phyloP scores from a whole-genome alignment of 1,139 yeast genomes.

The Groenewaldozyma sp. region DNA sequence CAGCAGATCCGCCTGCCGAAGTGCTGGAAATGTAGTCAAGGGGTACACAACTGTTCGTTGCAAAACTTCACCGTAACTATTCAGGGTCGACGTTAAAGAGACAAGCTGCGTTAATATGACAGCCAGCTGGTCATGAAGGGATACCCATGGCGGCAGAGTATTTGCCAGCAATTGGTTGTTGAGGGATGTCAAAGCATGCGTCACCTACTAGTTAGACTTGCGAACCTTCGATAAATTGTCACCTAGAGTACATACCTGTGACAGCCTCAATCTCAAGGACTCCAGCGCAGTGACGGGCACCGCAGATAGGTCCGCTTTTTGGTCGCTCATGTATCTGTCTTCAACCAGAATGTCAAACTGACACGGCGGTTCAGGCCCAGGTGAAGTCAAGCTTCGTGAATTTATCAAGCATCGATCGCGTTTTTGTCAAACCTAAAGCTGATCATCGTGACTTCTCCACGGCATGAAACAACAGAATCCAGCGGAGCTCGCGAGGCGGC shows the following conservation, averaged over 20 bases:
- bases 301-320: constrained; percentile 26
- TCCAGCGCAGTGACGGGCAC: constrained; percentile 55
- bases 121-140: constrained; percentile 71
- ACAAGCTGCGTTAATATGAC: constrained; percentile 74
- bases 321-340: constrained; percentile 6
- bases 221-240: neutral
- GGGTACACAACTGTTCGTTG: constrained; percentile 73
- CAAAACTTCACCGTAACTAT: constrained; percentile 50
- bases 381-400: no score
- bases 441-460: no score
- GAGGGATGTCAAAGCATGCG: constrained; percentile 29
- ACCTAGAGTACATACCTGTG: constrained; percentile 32
- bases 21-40: constrained; percentile 70
- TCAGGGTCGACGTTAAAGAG: constrained; percentile 60
- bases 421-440: no score
- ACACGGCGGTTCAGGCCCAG: no score
- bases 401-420: no score
- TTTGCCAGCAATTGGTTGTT: constrained; percentile 29
- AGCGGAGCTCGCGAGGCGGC: constrained; percentile 21
- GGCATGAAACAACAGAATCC: constrained; percentile 10
- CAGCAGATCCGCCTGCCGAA: constrained; percentile 70
- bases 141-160: constrained; percentile 35
- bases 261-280: constrained; percentile 47
- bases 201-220: constrained; percentile 15
- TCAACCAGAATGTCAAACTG: neutral